Conservation (phyloP, 148 eudicot genomes). For the Spergularia bocconei region DNA sequence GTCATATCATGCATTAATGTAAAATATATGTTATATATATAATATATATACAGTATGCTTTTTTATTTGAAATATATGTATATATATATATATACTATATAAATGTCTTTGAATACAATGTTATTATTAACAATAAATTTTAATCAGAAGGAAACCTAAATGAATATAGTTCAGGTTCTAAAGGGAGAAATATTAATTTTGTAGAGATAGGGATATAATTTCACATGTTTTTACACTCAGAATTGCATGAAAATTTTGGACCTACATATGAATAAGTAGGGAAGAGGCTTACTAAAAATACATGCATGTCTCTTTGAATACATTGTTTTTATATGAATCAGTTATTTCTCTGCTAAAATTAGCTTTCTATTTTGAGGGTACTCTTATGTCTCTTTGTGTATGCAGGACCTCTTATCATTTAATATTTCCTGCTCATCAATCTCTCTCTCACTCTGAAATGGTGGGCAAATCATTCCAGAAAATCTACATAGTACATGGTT, state of each 20-base stretch:
- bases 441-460: constrained; percentile 7
- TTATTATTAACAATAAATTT: constrained; percentile 7
- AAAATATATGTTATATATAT: constrained; percentile 15
- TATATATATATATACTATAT: too few relatives aligned
- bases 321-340: constrained; percentile 20
- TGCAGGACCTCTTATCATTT: constrained; percentile 16
- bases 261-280: constrained; percentile 10
- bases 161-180: constrained; percentile 24
- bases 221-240: constrained; percentile 28
- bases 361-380: constrained; percentile 27
- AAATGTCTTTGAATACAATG: constrained; percentile 9
- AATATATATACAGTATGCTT: too few relatives aligned
- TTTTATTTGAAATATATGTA: not conserved
- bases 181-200: not conserved
- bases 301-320: not conserved
- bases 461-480: constrained; percentile 19
- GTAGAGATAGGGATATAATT: constrained; percentile 9
- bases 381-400: constrained; percentile 27
- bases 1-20: constrained; percentile 19
- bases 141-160: constrained; percentile 26
- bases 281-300: constrained; percentile 5
- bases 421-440: constrained; percentile 4
- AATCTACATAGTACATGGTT: constrained; percentile 27
- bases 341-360: constrained; percentile 31
- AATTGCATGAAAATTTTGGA: constrained; percentile 23